Evolutionary conservation across 495 filamentous ascomycete species (phyloP).

Genomic region (Penicillium simplicissimum): DNA sequence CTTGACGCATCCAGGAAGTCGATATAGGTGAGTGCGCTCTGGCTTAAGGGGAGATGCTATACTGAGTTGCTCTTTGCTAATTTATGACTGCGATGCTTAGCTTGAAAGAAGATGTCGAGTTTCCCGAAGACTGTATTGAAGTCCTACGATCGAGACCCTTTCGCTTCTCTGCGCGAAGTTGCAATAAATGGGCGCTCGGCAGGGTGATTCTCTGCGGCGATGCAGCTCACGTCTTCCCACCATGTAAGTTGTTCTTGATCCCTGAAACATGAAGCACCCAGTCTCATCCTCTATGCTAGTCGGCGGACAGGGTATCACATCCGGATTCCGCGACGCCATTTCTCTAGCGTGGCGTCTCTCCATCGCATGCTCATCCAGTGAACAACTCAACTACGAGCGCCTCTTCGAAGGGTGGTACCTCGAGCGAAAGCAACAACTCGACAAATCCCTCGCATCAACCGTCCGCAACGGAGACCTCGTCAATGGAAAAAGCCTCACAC

Average conservation of each 20-base stretch:
- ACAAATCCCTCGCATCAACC: constrained; percentile 33
- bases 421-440: constrained; percentile 45
- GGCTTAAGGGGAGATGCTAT: not conserved
- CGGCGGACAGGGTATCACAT: constrained; percentile 55
- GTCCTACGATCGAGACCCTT: constrained; percentile 53
- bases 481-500: constrained; percentile 26
- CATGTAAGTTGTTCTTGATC: constrained; percentile 32
- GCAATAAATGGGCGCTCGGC: constrained; percentile 52
- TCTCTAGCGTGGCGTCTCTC: constrained; percentile 51
- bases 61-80: not conserved
- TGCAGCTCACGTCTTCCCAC: constrained; percentile 57
- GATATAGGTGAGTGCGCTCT: constrained; percentile 30
- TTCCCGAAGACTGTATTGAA: constrained; percentile 51
- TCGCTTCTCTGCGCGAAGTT: constrained; percentile 46
- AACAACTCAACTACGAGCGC: constrained; percentile 2
- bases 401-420: constrained; percentile 36
- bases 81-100: constrained; percentile 10
- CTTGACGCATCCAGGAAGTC: constrained; percentile 33
- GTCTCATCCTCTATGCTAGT: constrained; percentile 23
- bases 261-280: not conserved
- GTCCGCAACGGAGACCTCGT: constrained; percentile 38
- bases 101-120: constrained; percentile 34
- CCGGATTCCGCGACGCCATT: constrained; percentile 39
- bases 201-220: constrained; percentile 52
- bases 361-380: constrained; percentile 27